These are phyloP conservation scores for Quercus glauca DNA, from an alignment of 306 rosid genomes.

Conservation along the genomic window DNA sequence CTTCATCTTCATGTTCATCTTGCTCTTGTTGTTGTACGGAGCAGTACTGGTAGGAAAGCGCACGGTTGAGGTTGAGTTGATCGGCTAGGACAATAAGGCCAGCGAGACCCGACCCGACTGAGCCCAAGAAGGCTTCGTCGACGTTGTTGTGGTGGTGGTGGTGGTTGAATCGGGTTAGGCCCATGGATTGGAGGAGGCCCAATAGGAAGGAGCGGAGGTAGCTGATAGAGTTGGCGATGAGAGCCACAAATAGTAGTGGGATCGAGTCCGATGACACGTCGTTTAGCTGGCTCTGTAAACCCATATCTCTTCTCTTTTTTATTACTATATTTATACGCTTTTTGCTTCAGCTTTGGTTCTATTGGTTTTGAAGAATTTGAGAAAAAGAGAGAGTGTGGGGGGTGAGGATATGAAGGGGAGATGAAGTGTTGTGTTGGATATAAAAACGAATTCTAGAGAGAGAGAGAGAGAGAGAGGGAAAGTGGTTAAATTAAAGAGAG, in stretches of 20 bases:
- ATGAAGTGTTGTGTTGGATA: background rate
- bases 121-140: constrained; percentile 35
- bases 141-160: constrained; percentile 19
- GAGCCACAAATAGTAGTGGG: constrained; percentile 59
- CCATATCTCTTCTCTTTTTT: constrained; percentile 34
- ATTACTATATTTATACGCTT: no score
- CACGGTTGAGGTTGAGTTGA: constrained; percentile 57
- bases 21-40: no score
- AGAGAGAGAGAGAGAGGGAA: background rate
- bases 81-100: constrained; percentile 63
- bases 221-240: constrained; percentile 55
- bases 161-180: constrained; percentile 36
- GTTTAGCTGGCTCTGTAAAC: constrained; percentile 68
- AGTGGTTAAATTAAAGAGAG: background rate
- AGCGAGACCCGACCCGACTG: constrained; percentile 70
- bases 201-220: constrained; percentile 52
- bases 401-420: background rate
- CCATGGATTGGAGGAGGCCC: constrained; percentile 39
- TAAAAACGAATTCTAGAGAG: background rate
- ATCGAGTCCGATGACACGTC: constrained; percentile 86
- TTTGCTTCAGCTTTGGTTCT: background rate
- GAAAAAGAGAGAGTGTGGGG: background rate
- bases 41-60: constrained; percentile 33
- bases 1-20: no score
- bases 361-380: background rate